phyloP scores from a whole-genome alignment of 495 filamentous ascomycete genomes.

The Neurospora sp. region DNA sequence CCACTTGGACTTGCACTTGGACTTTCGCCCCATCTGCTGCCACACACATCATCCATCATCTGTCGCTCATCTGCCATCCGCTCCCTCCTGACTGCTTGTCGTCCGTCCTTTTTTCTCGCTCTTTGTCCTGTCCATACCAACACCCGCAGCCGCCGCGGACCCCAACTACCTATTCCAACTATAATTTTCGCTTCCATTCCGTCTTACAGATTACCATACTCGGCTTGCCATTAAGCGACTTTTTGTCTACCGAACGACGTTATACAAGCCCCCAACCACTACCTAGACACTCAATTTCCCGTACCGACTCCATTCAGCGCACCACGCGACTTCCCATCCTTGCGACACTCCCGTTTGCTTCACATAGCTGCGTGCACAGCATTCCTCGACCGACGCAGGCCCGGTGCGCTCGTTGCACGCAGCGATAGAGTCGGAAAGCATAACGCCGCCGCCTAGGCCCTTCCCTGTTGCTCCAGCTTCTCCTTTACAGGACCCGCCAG shows the following conservation, averaged over 20 bases:
- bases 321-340: background rate
- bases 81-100: background rate
- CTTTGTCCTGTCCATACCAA: background rate
- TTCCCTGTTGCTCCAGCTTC: background rate
- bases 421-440: background rate
- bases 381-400: background rate
- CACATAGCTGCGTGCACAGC: background rate
- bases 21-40: background rate
- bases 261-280: background rate
- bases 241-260: background rate
- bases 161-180: background rate
- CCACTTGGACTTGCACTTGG: background rate
- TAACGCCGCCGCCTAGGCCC: background rate
- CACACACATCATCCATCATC: background rate
- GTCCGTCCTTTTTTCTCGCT: background rate
- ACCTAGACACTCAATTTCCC: background rate
- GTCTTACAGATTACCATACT: background rate
- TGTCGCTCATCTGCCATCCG: background rate
- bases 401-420: background rate
- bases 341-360: background rate
- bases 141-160: background rate
- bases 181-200: background rate
- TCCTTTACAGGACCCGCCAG: constrained; percentile 22
- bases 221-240: background rate
- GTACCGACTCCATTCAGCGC: background rate